Conservation (phyloP, 208 protist species). For the Trypanosoma platydactyli region DNA sequence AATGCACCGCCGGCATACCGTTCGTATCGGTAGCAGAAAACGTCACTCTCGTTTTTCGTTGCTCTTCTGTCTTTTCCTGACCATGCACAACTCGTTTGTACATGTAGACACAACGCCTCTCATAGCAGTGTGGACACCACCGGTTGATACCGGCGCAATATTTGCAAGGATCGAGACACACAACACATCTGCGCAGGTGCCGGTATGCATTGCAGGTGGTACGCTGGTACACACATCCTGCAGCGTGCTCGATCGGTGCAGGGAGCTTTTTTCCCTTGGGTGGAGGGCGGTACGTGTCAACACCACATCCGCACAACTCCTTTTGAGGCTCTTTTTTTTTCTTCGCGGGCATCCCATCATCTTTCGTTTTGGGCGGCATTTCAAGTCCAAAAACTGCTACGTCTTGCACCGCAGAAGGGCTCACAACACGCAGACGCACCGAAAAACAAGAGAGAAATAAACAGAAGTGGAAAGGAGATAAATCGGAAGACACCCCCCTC, state of each 20-base stretch:
- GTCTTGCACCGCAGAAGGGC: not conserved
- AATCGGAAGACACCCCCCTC: not conserved
- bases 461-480: not conserved
- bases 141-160: conserved; percentile 72
- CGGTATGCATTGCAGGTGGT: conserved; percentile 83
- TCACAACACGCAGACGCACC: not conserved
- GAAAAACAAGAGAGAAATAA: not conserved
- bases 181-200: conserved; percentile 66
- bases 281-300: conserved; percentile 76
- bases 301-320: conserved; percentile 84
- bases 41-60: conserved; percentile 1
- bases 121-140: conserved; percentile 89
- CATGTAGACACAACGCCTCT: conserved; percentile 67
- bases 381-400: not conserved
- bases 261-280: conserved; percentile 81
- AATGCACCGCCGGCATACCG: not conserved
- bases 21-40: conserved; percentile 2
- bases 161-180: conserved; percentile 72
- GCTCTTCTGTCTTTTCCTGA: conserved; percentile 19
- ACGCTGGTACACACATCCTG: conserved; percentile 77
- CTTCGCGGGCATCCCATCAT: conserved; percentile 22
- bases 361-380: conserved; percentile 50
- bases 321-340: conserved; percentile 72
- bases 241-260: conserved; percentile 52
- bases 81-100: conserved; percentile 84